Percentiles rank a stretch among this genome's conserved stretches.
These are phyloP conservation scores for Aspergillus mulundensis DNA, from an alignment of 495 filamentous ascomycete genomes.

Conservation along the genomic window DNA sequence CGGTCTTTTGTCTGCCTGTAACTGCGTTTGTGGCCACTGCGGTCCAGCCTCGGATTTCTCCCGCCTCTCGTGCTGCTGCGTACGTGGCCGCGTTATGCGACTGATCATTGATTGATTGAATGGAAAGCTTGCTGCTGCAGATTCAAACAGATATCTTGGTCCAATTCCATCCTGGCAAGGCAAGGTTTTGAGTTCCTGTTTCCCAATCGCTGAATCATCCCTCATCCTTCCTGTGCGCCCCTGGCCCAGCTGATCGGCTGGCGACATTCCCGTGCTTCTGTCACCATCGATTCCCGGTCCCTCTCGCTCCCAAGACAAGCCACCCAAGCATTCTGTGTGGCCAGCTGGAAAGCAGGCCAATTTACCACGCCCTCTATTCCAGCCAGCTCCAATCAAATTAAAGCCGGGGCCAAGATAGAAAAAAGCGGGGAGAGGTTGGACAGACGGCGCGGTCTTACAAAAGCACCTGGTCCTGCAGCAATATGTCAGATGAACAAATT, in stretches of 20 bases:
- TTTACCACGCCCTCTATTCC: conserved; percentile 12
- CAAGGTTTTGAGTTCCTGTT: conserved; percentile 17
- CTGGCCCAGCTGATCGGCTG: conserved; percentile 27
- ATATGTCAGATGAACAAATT: conserved; percentile 40
- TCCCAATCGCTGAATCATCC: background rate
- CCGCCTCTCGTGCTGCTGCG: conserved; percentile 14
- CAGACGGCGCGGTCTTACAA: conserved; percentile 11
- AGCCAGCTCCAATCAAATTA: conserved; percentile 15
- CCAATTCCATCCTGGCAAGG: conserved; percentile 15
- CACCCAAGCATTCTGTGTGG: conserved; percentile 14
- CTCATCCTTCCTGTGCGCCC: background rate
- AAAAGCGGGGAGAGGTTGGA: conserved; percentile 1
- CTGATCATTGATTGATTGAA: background rate
- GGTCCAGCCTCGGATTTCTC: conserved; percentile 9
- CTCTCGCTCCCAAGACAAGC: conserved; percentile 10
- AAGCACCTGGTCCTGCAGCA: conserved; percentile 14
- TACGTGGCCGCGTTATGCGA: conserved; percentile 36
- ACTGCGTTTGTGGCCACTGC: conserved; percentile 10
- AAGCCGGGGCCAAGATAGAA: conserved; percentile 7
- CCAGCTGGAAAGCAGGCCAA: conserved; percentile 10
- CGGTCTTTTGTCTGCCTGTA: conserved; percentile 2
- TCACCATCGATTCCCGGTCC: conserved; percentile 16
- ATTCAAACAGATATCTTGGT: conserved; percentile 22
- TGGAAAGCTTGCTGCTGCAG: conserved; percentile 12
- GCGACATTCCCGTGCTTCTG: conserved; percentile 17